These are phyloP conservation scores for Aspergillus conjunctus DNA, from an alignment of 495 filamentous ascomycete species.

Conservation along the genomic window DNA sequence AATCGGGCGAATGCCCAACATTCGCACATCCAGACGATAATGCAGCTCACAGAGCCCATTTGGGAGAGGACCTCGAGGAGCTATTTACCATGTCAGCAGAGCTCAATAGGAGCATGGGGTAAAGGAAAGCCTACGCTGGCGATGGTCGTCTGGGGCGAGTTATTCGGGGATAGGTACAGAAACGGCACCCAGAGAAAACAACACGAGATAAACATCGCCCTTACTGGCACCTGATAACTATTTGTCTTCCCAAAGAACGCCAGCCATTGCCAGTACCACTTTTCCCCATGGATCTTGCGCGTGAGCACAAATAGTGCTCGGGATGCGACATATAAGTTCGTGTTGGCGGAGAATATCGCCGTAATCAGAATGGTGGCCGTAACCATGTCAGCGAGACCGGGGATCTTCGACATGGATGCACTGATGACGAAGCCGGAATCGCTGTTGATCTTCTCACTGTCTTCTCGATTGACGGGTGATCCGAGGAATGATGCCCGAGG, in stretches of 20 bases:
- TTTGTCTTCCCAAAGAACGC: slow-evolving; percentile 41
- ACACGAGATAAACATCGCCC: slow-evolving; percentile 42
- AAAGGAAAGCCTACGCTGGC: slow-evolving; percentile 4
- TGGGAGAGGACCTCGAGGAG: slow-evolving; percentile 39
- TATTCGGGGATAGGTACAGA: slow-evolving; percentile 30
- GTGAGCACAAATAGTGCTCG: slow-evolving; percentile 49
- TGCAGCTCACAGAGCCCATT: slow-evolving; percentile 40
- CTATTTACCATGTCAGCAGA: slow-evolving; percentile 18
- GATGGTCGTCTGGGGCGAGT: slow-evolving; percentile 19
- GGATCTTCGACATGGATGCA: slow-evolving; percentile 29
- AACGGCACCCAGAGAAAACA: slow-evolving; percentile 51
- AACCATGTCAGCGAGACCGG: slow-evolving; percentile 36
- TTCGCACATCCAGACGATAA: slow-evolving; percentile 49
- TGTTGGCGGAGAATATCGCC: slow-evolving; percentile 43
- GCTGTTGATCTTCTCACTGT: not conserved
- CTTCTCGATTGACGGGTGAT: not conserved
- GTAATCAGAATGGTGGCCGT: slow-evolving; percentile 47
- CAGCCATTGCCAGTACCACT: slow-evolving; percentile 21
- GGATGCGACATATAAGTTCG: slow-evolving; percentile 50
- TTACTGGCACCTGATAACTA: slow-evolving; percentile 35
- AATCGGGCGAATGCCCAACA: slow-evolving; percentile 50
- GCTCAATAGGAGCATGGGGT: not conserved
- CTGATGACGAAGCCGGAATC: slow-evolving; percentile 44
- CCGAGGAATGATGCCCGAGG: slow-evolving; percentile 31
- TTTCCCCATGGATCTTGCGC: slow-evolving; percentile 27